Base-by-base conservation (phyloP, 2,329 filamentous ascomycete genomes). In the Byssothecium circinans region DNA sequence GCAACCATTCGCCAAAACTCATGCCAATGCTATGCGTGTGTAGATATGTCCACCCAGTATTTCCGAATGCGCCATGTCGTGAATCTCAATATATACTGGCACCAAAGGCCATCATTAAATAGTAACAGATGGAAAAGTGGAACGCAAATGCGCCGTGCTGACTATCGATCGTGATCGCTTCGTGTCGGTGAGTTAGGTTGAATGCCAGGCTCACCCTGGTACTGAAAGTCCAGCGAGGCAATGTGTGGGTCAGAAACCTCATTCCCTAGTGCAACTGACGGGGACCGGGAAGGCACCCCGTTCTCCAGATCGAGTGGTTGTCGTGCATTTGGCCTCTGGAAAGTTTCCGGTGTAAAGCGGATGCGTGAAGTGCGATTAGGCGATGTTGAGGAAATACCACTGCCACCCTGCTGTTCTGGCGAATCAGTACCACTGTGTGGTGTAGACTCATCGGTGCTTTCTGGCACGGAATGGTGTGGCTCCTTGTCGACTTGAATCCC, bases 91-190 rank as follows among this genome's bases (percentile, higher is more conserved):
- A 60, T 52, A 54, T 49, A 61, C 51, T 52, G 53, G 50, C 40
- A 41, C 47, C 38, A 41, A 43, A 33, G 19, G 19, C 29, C 17
- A 14, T 34, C 10, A 33, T 30, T 23, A 42, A 22, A 23, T 33
- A 42, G 18, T 10, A 22, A 42, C 39, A 20, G 29, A 32, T 15
- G 25, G n/a, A n/a, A 10, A n/a, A 15, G 15, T 3, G n/a, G n/a
- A n/a, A n/a, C n/a, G n/a, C n/a, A n/a, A n/a, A n/a, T n/a, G n/a
- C n/a, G n/a, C n/a, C 32, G 57, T 61, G 58, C 61, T 27, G 20
- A 36, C 60, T 66, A 69, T 50, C 63, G 61, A 48, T 69, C 56
- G 50, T 68, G 65, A 43, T 67, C 61, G 19, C 57, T 65, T 23
- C 48, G 53, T 47, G 43, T 54, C 14, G 47, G 32, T 15, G 51